Base-by-base conservation (phyloP, 768 basidiomycete genomes). In the Boletellus emodensis region DNA sequence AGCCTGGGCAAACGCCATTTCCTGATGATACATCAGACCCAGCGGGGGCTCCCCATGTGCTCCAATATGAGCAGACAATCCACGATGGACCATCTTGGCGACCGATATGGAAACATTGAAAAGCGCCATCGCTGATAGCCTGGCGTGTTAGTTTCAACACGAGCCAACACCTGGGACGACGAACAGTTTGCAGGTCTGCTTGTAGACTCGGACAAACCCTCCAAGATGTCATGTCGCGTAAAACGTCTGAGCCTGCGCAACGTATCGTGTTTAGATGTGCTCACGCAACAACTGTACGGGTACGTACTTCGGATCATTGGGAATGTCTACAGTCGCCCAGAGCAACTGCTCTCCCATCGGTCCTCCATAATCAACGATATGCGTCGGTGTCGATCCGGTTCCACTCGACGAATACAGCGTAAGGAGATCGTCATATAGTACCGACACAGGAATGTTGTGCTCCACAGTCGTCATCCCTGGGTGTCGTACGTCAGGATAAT, bases 311-410 rank as follows among this genome's bases (percentile, higher is more conserved):
- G 78, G 72, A 67, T 87, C 80, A 53, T 83, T 80, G 10, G 85
- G 82, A 3, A 87, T 66, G 64, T 87, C 80, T 34, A 78, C 71
- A 2, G 63, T 73, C 4, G 84, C 83, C 85, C 86, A 89, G 12
- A 88, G 73, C 48, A 74, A 67, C 55, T 88, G 78, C 55, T 89
- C 86, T 4, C 86, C 87, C 62, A 65, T 76, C 2, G 72, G 73
- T 17, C 87, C 87, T n/a, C 87, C 87, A 60, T 88, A 89, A 60
- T 87, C 82, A 22, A 88, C 87, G 28, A 87, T 67, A 54, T 88
- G 87, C 0, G 87, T 89, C 3, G 87, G 87, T 0, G 86, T 87
- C 24, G 78, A 72, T 12, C 82, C 85, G 12, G 87, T 87, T 4
- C 87, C 87, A 59, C 85, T 88, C 60, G 72, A 48, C 6, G 80